phyloP scores from a whole-genome alignment of 176 grass and related monocot genomes.

The Calamus simplicifolius region DNA sequence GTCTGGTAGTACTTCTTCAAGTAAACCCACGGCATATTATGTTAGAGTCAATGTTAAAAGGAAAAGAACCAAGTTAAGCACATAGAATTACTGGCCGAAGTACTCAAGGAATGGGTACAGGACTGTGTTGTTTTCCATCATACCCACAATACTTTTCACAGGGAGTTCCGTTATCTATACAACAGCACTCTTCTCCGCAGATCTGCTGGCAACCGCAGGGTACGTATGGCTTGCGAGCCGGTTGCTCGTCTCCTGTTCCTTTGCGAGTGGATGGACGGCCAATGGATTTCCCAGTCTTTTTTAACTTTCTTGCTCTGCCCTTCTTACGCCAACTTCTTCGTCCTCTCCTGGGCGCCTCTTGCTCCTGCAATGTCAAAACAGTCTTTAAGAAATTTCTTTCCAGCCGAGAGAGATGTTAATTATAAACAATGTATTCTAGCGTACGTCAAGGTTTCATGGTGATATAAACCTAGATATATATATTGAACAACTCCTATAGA shows the following conservation, averaged over 20 bases:
- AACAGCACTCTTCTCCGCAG: slow-evolving; percentile 78
- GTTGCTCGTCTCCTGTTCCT: slow-evolving; percentile 71
- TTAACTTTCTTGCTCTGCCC: slow-evolving; percentile 70
- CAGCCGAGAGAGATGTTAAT: too few species aligned
- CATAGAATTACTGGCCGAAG: too few species aligned
- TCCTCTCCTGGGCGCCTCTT: slow-evolving; percentile 57
- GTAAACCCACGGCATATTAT: too few species aligned
- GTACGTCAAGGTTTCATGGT: too few species aligned
- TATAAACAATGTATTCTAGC: too few species aligned
- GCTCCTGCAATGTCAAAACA: slow-evolving; percentile 43
- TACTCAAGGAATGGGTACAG: not conserved
- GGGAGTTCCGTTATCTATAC: slow-evolving; percentile 76
- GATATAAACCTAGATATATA: too few species aligned
- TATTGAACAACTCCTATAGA: too few species aligned
- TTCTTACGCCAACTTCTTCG: slow-evolving; percentile 57
- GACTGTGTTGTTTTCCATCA: not conserved
- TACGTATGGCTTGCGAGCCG: slow-evolving; percentile 65
- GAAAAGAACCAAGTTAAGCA: too few species aligned
- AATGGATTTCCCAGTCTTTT: slow-evolving; percentile 92
- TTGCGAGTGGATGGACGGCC: slow-evolving; percentile 84
- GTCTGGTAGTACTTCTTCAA: not conserved
- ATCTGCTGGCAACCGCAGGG: slow-evolving; percentile 77
- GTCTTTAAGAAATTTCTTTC: not conserved
- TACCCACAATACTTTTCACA: slow-evolving; percentile 98
- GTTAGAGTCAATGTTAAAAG: too few species aligned